These are phyloP conservation scores for Salinomyces thailandicus DNA, from an alignment of 2,329 filamentous ascomycete species.

Conservation along the genomic window DNA sequence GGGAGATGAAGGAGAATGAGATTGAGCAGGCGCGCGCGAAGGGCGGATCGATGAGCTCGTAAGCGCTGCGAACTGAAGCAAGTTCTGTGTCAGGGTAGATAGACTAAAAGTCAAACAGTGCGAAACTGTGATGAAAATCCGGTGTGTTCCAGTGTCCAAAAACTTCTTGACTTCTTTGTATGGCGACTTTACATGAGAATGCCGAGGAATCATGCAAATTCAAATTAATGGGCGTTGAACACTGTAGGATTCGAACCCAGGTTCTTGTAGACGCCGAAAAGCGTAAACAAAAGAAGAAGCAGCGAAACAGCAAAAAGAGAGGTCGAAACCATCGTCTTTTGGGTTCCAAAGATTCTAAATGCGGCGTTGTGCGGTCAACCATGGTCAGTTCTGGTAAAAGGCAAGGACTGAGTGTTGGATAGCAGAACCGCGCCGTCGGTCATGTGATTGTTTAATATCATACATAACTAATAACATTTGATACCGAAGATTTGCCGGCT, in stretches of 20 bases:
- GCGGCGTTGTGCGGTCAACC: neutral
- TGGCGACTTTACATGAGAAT: no score
- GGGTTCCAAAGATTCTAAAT: neutral
- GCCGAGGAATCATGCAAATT: neutral
- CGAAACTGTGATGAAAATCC: no score
- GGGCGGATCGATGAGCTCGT: neutral
- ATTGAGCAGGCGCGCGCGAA: conserved; percentile 22
- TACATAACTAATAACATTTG: no score
- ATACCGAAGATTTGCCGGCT: no score
- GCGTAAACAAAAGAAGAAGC: neutral
- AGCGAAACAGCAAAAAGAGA: no score
- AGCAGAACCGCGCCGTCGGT: neutral
- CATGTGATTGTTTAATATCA: no score
- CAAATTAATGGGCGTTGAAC: neutral
- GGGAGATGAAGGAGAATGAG: conserved; percentile 24
- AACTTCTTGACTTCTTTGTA: no score
- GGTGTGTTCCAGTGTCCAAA: no score
- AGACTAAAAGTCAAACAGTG: no score
- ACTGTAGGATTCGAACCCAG: neutral
- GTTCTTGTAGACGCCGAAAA: neutral
- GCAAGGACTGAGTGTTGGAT: neutral
- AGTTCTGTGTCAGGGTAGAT: no score
- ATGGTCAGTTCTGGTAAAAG: neutral
- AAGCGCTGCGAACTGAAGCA: no score
- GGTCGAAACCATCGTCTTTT: neutral